These are phyloP conservation scores for Candida albicans DNA, from an alignment of 1,139 yeast genomes.

Conservation along the genomic window DNA sequence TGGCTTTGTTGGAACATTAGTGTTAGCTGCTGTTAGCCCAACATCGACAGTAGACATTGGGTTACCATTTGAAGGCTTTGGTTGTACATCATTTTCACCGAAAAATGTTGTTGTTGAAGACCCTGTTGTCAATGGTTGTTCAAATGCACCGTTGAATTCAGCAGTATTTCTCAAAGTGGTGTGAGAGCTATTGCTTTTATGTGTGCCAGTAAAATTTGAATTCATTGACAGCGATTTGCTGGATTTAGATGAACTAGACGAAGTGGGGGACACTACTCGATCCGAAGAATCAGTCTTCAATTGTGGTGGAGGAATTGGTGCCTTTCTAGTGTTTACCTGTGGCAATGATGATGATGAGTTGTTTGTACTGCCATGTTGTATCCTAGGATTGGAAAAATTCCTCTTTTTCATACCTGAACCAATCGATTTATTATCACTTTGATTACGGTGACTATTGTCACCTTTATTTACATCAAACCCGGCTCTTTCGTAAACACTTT, in stretches of 20 bases:
- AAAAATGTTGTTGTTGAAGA: constrained; percentile 5
- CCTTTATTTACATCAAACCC: constrained; percentile 56
- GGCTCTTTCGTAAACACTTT: constrained; percentile 65
- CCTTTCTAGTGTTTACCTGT: not conserved
- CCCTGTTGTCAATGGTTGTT: constrained; percentile 4
- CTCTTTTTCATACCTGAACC: not conserved
- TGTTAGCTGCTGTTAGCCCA: not conserved
- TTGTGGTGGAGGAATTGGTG: not conserved
- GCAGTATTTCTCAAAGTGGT: constrained; percentile 8
- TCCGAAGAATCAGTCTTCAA: not conserved
- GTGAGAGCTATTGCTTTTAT: constrained; percentile 9
- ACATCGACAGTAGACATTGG: not conserved
- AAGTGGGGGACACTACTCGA: not conserved
- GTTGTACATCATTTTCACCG: not conserved
- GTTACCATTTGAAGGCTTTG: not conserved
- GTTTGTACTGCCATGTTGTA: not conserved
- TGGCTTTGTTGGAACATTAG: too few relatives aligned
- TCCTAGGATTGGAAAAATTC: not conserved
- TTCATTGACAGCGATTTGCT: constrained; percentile 10
- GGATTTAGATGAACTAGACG: constrained; percentile 8
- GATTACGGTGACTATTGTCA: constrained; percentile 3
- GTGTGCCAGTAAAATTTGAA: constrained; percentile 8
- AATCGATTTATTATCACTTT: constrained; percentile 1
- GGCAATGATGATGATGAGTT: not conserved
- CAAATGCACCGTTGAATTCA: constrained; percentile 5